Evolutionary conservation across 1,139 yeast genomes (phyloP).

Genomic region (Candida labiduridarum): DNA sequence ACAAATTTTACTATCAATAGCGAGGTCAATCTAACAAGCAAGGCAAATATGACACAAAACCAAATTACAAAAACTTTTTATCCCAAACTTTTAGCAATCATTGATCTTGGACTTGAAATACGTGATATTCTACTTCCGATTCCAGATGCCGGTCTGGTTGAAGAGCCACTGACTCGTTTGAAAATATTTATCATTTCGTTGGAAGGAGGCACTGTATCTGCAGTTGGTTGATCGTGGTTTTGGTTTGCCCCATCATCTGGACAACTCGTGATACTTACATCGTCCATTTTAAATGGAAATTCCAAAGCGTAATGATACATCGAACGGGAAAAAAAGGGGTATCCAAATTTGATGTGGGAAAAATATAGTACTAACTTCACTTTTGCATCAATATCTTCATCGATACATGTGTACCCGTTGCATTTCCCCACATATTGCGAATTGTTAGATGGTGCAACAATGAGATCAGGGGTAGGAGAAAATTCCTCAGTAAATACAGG

Average conservation of each 20-base stretch:
- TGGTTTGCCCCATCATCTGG: neutral
- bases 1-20: slow-evolving; percentile 1
- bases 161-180: slow-evolving; percentile 1
- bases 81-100: slow-evolving; percentile 1
- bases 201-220: slow-evolving; percentile 1
- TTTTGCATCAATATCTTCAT: slow-evolving; percentile 4
- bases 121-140: slow-evolving; percentile 3
- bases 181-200: neutral
- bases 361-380: slow-evolving; percentile 16
- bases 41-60: neutral
- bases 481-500: slow-evolving; percentile 11
- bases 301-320: slow-evolving; percentile 21
- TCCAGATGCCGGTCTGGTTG: neutral
- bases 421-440: slow-evolving; percentile 12
- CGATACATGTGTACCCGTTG: slow-evolving; percentile 18
- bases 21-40: neutral
- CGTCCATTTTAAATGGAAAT: slow-evolving; percentile 23
- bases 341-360: slow-evolving; percentile 21
- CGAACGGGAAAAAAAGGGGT: slow-evolving; percentile 20
- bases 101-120: slow-evolving; percentile 3
- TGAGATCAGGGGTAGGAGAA: slow-evolving; percentile 20
- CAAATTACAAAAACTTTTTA: neutral
- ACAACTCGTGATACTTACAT: neutral
- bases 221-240: slow-evolving; percentile 5
- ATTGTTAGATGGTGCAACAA: slow-evolving; percentile 17